phyloP scores from a whole-genome alignment of 2,329 filamentous ascomycete species.

The Microdochium nivale region DNA sequence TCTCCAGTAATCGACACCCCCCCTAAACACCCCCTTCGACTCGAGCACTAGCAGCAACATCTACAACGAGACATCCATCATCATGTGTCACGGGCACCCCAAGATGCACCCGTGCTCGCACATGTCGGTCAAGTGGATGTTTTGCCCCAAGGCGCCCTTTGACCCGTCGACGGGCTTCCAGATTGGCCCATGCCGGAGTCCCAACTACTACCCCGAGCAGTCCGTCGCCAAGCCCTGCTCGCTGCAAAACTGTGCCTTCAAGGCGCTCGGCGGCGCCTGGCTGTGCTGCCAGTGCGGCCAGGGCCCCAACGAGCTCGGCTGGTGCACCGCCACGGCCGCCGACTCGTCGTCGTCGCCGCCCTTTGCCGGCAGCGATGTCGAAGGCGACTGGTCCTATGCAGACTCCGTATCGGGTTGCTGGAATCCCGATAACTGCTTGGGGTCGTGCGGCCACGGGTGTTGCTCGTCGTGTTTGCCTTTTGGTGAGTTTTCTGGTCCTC shows the following conservation, averaged over 20 bases:
- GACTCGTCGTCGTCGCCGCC: too few species aligned
- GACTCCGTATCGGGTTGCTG: not conserved
- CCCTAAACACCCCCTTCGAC: too few species aligned
- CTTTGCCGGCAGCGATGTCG: not conserved
- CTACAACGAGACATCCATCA: not conserved
- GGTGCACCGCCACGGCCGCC: slow-evolving; percentile 34
- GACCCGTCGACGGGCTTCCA: slow-evolving; percentile 41
- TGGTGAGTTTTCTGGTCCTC: not conserved
- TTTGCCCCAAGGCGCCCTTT: slow-evolving; percentile 39
- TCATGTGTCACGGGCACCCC: slow-evolving; percentile 47
- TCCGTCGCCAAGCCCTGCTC: slow-evolving; percentile 35
- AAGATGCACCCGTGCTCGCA: slow-evolving; percentile 43
- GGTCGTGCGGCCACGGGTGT: not conserved
- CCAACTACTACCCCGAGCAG: slow-evolving; percentile 36
- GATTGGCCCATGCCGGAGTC: slow-evolving; percentile 35
- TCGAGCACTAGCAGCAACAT: too few species aligned
- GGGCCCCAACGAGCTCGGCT: slow-evolving; percentile 42
- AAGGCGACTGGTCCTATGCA: not conserved
- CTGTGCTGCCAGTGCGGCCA: slow-evolving; percentile 44
- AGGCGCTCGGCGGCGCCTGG: slow-evolving; percentile 39
- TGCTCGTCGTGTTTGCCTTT: not conserved
- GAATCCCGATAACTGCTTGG: not conserved
- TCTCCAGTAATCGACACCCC: not conserved
- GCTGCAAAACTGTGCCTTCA: slow-evolving; percentile 42
- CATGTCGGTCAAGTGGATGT: slow-evolving; percentile 46